Evolutionary conservation across 129 eudicot genomes (phyloP), one percentile per base, ranked within the genome.

Genomic region (Lactuca saligna): DNA sequence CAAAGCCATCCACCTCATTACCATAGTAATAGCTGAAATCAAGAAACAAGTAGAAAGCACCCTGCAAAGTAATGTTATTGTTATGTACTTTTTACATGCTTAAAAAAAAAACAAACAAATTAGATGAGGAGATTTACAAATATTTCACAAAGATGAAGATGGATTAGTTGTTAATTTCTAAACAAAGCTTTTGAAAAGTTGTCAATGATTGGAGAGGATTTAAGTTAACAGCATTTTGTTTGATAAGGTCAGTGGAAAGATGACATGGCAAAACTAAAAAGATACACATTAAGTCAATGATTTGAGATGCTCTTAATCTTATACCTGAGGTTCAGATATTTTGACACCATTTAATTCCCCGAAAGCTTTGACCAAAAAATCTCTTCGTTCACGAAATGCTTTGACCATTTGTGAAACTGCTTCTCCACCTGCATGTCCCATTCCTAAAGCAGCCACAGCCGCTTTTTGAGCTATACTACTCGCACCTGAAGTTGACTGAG

Each of bases 361-460:
- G n/a, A 93, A 89, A 62, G 87, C 73, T 51, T 84, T 75, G 51
- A 93, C 89, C 72, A 93, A 77, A 81, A 76, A 84, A 68, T 89
- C 97, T 42, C 98, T 71, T 9, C 98, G 60, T 74, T 93, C 98
- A 33, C 80, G 83, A 60, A 93, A 93, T 10, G 95, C 98, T 83
- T 87, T 89, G 66, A 93, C 98, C 96, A 93, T 93, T 39, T 75
- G 77, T 42, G 98, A 42, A 11, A 93, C 87, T 14, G 88, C 95
- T 70, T 89, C 98, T 17, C 98, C 98, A 73, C 97, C 98, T 14
- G 97, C 98, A n/a, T 87, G 73, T 15, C 98, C 98, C 78, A 93
- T 65, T 70, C 88, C 98, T 76, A 93, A 79, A 82, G 98, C 98
- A 42, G 98, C 98, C 77, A 89, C 89, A 3, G 71, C 98, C 33